phyloP scores from a whole-genome alignment of 179 eudicot species.

The Spergularia azorica region DNA sequence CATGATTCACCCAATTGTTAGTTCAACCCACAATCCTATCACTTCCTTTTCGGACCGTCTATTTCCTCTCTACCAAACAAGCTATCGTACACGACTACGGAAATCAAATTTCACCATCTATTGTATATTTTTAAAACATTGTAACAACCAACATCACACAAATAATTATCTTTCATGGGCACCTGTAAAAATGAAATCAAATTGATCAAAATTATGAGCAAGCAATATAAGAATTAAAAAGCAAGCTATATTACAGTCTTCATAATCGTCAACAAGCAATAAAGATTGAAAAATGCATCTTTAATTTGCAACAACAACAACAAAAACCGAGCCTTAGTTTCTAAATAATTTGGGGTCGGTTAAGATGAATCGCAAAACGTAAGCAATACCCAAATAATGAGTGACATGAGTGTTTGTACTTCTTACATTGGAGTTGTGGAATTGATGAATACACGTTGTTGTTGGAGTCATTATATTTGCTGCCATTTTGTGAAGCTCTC shows the following conservation, averaged over 20 bases:
- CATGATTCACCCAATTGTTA: too few relatives aligned
- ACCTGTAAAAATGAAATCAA: not conserved
- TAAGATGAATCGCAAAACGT: too few relatives aligned
- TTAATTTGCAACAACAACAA: not conserved
- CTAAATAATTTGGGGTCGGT: too few relatives aligned
- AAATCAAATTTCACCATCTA: not conserved
- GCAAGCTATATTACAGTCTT: not conserved
- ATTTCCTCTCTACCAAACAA: too few relatives aligned
- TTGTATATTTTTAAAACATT: not conserved
- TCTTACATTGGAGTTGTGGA: conserved; percentile 14
- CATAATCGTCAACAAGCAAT: not conserved
- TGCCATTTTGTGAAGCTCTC: too few relatives aligned
- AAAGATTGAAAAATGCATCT: not conserved
- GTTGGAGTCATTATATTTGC: conserved; percentile 3
- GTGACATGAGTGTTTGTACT: not conserved
- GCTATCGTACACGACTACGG: not conserved
- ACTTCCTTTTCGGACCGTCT: too few relatives aligned
- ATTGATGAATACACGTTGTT: not conserved
- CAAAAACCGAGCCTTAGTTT: not conserved
- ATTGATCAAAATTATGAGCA: not conserved
- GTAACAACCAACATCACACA: not conserved
- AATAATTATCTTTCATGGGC: not conserved
- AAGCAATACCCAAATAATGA: not conserved
- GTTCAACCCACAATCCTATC: too few relatives aligned
- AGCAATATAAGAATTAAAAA: not conserved